phyloP scores from a whole-genome alignment of 192 early-diverging fungal species.

The Gryganskiella cystojenkinii region DNA sequence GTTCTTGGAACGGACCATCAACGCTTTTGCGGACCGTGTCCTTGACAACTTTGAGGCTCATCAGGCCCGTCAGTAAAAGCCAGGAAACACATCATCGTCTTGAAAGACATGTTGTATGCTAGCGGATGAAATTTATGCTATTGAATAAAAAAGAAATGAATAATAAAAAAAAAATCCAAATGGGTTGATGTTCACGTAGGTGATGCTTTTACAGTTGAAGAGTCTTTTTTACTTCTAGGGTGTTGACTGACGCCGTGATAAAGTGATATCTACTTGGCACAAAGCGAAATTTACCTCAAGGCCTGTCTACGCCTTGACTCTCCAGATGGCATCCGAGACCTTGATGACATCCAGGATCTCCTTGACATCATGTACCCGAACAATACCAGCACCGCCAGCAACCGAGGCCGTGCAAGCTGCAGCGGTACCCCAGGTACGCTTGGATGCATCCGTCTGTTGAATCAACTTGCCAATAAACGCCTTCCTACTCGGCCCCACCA shows the following conservation, averaged over 20 bases:
- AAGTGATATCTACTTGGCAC: too few species aligned
- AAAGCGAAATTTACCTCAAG: too few species aligned
- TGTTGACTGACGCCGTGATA: too few species aligned
- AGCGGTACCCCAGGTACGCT: constrained; percentile 89
- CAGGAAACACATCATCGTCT: too few species aligned
- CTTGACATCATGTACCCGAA: constrained; percentile 95
- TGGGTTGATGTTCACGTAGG: too few species aligned
- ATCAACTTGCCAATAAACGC: constrained; percentile 88
- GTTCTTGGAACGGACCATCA: constrained; percentile 19
- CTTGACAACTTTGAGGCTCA: constrained; percentile 11
- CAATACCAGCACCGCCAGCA: constrained; percentile 81
- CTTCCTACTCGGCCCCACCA: constrained; percentile 95
- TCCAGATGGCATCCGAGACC: constrained; percentile 77
- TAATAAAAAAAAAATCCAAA: too few species aligned
- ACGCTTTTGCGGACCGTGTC: constrained; percentile 15
- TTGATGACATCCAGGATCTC: constrained; percentile 92
- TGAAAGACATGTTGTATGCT: too few species aligned
- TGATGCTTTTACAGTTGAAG: too few species aligned
- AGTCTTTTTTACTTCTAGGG: too few species aligned
- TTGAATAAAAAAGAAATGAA: too few species aligned
- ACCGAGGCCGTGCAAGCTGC: constrained; percentile 87
- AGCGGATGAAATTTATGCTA: too few species aligned
- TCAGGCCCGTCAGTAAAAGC: not conserved
- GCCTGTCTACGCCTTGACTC: constrained; percentile 1
- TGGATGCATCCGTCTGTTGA: constrained; percentile 71